phyloP scores from a whole-genome alignment of 768 basidiomycete species.

The Rhizopogon salebrosus region DNA sequence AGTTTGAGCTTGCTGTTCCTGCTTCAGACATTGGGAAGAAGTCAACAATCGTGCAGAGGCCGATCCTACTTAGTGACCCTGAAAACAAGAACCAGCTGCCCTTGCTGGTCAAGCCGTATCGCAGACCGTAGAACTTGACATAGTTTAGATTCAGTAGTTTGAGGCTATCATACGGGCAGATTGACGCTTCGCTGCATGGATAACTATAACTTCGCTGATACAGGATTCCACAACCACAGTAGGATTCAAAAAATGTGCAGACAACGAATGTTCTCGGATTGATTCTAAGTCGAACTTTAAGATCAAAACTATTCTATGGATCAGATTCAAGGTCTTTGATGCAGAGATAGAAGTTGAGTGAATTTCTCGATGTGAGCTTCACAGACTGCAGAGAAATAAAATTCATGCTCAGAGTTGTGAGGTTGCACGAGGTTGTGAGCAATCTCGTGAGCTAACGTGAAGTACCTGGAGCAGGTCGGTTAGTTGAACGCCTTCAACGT shows the following conservation, averaged over 20 bases:
- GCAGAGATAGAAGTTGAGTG: constrained; percentile 23
- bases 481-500: not conserved
- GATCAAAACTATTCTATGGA: not conserved
- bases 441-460: constrained; percentile 88
- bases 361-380: constrained; percentile 54
- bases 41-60: constrained; percentile 35
- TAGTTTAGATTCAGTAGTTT: too few species aligned
- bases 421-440: constrained; percentile 85
- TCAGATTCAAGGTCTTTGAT: not conserved
- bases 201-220: too few species aligned
- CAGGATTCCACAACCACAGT: too few species aligned
- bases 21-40: constrained; percentile 30
- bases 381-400: constrained; percentile 89
- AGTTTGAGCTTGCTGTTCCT: constrained; percentile 49
- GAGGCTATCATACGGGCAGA: too few species aligned
- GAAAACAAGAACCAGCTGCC: constrained; percentile 40
- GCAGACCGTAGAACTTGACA: not conserved
- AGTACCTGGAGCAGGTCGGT: constrained; percentile 53
- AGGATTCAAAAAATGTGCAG: too few species aligned
- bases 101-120: constrained; percentile 18
- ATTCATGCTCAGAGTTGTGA: constrained; percentile 91
- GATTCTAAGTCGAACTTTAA: not conserved
- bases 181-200: too few species aligned
- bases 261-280: too few species aligned
- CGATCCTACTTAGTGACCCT: constrained; percentile 36